Evolutionary conservation across 2,329 filamentous ascomycete genomes (phyloP).

Genomic region (Colletotrichum viniferum): DNA sequence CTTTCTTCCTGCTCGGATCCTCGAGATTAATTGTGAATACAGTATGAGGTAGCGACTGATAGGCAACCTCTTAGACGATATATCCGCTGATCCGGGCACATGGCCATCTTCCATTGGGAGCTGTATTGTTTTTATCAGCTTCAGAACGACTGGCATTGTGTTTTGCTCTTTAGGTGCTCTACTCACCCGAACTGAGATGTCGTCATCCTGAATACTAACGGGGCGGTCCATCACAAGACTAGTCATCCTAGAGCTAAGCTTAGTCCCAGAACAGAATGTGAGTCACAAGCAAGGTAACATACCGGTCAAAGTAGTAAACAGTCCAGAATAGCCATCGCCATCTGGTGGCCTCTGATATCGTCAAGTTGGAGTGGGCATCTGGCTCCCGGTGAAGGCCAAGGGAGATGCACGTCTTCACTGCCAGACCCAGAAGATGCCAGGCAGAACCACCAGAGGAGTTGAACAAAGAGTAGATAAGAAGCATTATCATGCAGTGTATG

Average conservation of each 20-base stretch:
- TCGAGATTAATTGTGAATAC: constrained; percentile 4
- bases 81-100: background rate
- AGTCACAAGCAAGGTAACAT: background rate
- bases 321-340: constrained; percentile 15
- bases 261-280: background rate
- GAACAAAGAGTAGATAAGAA: constrained; percentile 1
- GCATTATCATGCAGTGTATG: constrained; percentile 7
- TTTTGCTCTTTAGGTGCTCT: background rate
- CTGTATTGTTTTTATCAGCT: background rate
- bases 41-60: background rate
- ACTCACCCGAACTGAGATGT: constrained; percentile 11
- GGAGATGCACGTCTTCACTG: constrained; percentile 1
- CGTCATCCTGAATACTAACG: constrained; percentile 8
- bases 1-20: background rate
- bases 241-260: background rate
- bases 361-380: background rate
- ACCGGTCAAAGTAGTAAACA: constrained; percentile 12
- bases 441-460: constrained; percentile 10
- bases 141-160: background rate
- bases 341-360: background rate
- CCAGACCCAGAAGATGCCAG: background rate
- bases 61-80: background rate
- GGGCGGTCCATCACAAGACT: constrained; percentile 15
- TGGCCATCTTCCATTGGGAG: background rate
- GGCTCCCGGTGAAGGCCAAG: background rate